phyloP scores from a whole-genome alignment of 2,329 filamentous ascomycete genomes.

The Orbilia brochopaga region DNA sequence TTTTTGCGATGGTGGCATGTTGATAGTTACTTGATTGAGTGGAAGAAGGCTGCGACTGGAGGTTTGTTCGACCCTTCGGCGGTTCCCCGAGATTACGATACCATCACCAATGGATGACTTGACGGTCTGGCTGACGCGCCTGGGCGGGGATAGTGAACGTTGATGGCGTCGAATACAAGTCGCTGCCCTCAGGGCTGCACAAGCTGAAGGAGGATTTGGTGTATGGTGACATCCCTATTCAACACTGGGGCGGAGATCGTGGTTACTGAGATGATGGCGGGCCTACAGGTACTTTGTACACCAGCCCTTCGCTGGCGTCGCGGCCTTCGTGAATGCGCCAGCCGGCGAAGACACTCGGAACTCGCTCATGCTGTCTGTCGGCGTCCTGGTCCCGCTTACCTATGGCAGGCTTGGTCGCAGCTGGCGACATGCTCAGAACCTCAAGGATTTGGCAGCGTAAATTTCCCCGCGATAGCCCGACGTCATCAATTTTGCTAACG shows the following conservation, averaged over 20 bases:
- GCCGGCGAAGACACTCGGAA: conserved; percentile 80
- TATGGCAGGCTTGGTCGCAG: conserved; percentile 83
- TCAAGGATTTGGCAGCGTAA: conserved; percentile 77
- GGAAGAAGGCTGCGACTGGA: conserved; percentile 75
- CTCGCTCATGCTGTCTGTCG: conserved; percentile 91
- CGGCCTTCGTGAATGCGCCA: conserved; percentile 84
- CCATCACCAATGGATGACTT: background rate
- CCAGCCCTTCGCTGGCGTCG: conserved; percentile 77
- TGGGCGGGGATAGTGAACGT: conserved; percentile 58
- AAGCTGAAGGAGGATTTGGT: conserved; percentile 83
- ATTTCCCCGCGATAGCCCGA: background rate
- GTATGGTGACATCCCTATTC: conserved; percentile 56
- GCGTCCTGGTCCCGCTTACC: conserved; percentile 82
- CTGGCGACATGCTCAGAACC: conserved; percentile 80
- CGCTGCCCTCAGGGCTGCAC: conserved; percentile 89
- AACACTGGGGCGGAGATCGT: background rate
- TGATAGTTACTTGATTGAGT: conserved; percentile 76
- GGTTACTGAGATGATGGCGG: background rate
- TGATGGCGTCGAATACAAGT: conserved; percentile 94
- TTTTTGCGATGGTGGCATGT: conserved; percentile 36
- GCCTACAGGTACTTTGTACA: conserved; percentile 78
- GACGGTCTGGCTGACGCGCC: conserved; percentile 7
- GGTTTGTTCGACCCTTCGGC: conserved; percentile 61
- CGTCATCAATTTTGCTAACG: conserved; percentile 4
- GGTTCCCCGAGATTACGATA: conserved; percentile 6